These are phyloP conservation scores for Chlorophyllum brunneum DNA, from an alignment of 768 basidiomycete genomes.

Conservation along the genomic window DNA sequence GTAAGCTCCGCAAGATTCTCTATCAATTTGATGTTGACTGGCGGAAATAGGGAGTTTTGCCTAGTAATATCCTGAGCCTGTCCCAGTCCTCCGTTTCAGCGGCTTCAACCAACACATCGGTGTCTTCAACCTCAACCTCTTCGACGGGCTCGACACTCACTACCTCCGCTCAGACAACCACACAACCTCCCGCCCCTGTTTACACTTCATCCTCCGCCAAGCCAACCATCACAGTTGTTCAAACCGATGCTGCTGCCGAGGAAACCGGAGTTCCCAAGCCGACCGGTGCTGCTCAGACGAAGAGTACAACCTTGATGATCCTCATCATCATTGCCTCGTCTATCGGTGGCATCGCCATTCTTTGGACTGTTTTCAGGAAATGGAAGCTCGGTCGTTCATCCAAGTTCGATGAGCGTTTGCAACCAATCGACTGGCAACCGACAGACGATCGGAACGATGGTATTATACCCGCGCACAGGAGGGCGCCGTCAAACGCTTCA, in stretches of 20 bases:
- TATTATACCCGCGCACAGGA: constrained; percentile 47
- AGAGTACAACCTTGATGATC: constrained; percentile 49
- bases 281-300: constrained; percentile 25
- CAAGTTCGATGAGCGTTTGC: constrained; percentile 79
- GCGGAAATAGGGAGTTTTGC: too few species aligned
- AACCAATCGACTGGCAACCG: constrained; percentile 89
- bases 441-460: constrained; percentile 43
- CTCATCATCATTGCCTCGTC: constrained; percentile 69
- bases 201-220: constrained; percentile 19
- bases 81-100: constrained; percentile 17
- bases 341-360: constrained; percentile 63
- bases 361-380: constrained; percentile 91
- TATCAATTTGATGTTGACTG: not conserved
- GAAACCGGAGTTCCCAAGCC: constrained; percentile 25
- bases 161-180: constrained; percentile 11
- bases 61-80: too few species aligned
- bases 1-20: not conserved
- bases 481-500: constrained; percentile 53
- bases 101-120: constrained; percentile 6
- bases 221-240: constrained; percentile 22
- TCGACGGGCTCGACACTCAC: constrained; percentile 13
- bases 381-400: constrained; percentile 84
- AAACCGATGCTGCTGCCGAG: constrained; percentile 25
- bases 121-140: constrained; percentile 10
- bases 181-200: constrained; percentile 14